A percentile compares a stretch with the other conserved stretches of the same genome.
These are phyloP conservation scores for Linderniella brevidens DNA, from an alignment of 257 asterid species.

Conservation along the genomic window DNA sequence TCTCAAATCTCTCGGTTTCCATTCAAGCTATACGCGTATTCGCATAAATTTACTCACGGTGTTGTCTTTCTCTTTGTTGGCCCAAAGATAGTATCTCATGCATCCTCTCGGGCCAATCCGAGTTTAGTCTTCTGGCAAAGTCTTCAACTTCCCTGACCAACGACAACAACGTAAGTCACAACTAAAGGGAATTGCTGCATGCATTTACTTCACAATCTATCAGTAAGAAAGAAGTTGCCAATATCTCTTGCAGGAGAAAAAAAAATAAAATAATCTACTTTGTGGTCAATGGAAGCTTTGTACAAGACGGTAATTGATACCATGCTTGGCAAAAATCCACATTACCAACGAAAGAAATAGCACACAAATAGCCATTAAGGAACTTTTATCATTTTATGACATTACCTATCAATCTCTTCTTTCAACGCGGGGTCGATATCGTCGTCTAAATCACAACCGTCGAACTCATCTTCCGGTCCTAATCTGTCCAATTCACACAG, in stretches of 20 bases:
- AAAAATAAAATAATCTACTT: no score
- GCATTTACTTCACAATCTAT: not conserved
- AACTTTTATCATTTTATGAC: no score
- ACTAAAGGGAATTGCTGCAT: not conserved
- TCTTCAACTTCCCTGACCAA: constrained; percentile 83
- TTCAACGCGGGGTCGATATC: constrained; percentile 73
- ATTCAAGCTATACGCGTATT: no score
- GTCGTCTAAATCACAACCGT: constrained; percentile 60
- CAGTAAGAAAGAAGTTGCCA: no score
- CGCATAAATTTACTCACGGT: no score
- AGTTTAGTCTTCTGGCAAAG: constrained; percentile 75
- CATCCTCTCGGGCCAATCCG: constrained; percentile 82
- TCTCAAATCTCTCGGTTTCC: no score
- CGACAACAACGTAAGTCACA: constrained; percentile 5
- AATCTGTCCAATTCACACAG: constrained; percentile 23
- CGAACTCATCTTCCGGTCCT: constrained; percentile 44
- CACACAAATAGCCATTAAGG: constrained; percentile 11
- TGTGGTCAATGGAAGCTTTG: not conserved
- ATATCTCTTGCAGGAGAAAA: no score
- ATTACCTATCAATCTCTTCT: constrained; percentile 82
- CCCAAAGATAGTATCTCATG: constrained; percentile 59
- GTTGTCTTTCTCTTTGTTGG: constrained; percentile 31
- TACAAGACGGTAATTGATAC: not conserved
- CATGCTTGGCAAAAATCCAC: not conserved
- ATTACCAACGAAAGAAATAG: not conserved